Evolutionary conservation across 257 asterid genomes (phyloP).

Genomic region (Solanum infundibuliforme): DNA sequence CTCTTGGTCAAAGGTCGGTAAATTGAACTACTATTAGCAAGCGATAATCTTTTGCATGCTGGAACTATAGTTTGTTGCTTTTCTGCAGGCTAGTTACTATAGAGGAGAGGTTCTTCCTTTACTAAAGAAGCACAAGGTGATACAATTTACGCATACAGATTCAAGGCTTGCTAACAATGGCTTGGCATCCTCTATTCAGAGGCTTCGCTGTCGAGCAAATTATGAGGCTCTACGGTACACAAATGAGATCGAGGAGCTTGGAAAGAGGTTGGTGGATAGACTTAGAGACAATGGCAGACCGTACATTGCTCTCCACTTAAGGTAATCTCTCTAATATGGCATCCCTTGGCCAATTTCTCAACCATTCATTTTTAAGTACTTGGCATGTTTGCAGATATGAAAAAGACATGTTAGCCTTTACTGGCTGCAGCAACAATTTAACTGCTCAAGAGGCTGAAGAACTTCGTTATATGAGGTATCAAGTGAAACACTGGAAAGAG

Average conservation of each 20-base stretch:
- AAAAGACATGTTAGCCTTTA: slow-evolving; percentile 73
- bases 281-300: slow-evolving; percentile 25
- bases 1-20: slow-evolving; percentile 62
- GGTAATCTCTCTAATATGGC: slow-evolving; percentile 17
- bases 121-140: slow-evolving; percentile 34
- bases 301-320: slow-evolving; percentile 58
- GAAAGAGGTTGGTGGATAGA: slow-evolving; percentile 30
- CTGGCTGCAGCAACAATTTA: slow-evolving; percentile 60
- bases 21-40: neutral
- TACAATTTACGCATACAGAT: slow-evolving; percentile 51
- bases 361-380: neutral
- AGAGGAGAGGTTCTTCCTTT: slow-evolving; percentile 23
- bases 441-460: slow-evolving; percentile 34
- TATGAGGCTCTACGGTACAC: slow-evolving; percentile 50
- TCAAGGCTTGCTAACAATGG: slow-evolving; percentile 59
- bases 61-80: neutral
- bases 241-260: slow-evolving; percentile 49
- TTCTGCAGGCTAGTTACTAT: slow-evolving; percentile 41
- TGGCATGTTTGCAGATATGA: slow-evolving; percentile 31
- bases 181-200: slow-evolving; percentile 43
- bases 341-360: neutral
- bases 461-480: slow-evolving; percentile 41
- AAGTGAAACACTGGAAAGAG: slow-evolving; percentile 53
- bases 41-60: neutral
- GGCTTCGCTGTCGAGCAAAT: slow-evolving; percentile 52